Evolutionary conservation across 2,329 filamentous ascomycete genomes (phyloP).

Genomic region (Penicillium sp.): DNA sequence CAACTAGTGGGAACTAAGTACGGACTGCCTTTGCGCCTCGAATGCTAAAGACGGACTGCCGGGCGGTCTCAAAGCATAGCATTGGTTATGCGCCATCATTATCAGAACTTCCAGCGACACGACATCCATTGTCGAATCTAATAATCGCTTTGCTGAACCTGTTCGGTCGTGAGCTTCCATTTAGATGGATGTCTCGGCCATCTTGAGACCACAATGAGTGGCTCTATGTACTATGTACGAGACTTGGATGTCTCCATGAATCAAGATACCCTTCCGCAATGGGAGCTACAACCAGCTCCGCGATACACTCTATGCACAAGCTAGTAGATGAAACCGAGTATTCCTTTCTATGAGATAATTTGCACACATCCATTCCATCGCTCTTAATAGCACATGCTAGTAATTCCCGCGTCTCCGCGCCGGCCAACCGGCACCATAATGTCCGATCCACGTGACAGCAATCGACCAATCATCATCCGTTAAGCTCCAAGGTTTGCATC

Average conservation of each 20-base stretch:
- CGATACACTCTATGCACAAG: not conserved
- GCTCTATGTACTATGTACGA: constrained; percentile 9
- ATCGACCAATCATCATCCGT: not conserved
- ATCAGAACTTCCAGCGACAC: not conserved
- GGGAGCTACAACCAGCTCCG: not conserved
- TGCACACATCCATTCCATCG: not conserved
- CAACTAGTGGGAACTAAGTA: not conserved
- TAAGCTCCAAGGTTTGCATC: constrained; percentile 10
- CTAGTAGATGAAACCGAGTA: not conserved
- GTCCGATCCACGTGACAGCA: constrained; percentile 3
- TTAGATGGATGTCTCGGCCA: not conserved
- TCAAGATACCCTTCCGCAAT: constrained; percentile 14
- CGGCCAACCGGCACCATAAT: not conserved
- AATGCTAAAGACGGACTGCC: not conserved
- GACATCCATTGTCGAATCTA: not conserved
- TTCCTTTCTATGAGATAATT: not conserved
- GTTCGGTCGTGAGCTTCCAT: not conserved
- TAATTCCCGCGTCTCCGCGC: constrained; percentile 1
- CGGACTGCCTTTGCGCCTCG: not conserved
- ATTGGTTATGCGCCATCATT: not conserved
- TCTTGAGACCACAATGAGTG: not conserved
- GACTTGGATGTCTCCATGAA: constrained; percentile 12
- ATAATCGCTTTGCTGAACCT: not conserved
- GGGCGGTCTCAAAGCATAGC: not conserved
- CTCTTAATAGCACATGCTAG: not conserved